Conservation (phyloP, 2,329 filamentous ascomycete genomes). For the Claviceps africana region DNA sequence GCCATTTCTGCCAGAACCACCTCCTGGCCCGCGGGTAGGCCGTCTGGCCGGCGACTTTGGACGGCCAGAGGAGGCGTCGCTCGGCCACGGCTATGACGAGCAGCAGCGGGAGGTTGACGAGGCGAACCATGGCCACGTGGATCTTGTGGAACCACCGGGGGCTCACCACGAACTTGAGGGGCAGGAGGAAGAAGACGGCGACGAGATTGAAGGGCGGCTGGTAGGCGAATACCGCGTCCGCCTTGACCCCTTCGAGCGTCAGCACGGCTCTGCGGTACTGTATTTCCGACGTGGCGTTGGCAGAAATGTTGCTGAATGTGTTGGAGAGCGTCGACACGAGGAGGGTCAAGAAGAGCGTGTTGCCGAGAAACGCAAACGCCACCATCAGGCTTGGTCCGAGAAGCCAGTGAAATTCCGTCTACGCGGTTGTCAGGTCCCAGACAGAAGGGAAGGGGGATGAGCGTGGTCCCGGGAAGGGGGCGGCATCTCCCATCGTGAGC, state of each 20-base stretch:
- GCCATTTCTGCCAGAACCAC: constrained; percentile 53
- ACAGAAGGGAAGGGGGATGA: not conserved
- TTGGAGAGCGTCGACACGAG: constrained; percentile 77
- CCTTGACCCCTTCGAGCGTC: constrained; percentile 75
- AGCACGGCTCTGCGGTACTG: constrained; percentile 69
- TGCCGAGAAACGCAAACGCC: constrained; percentile 71
- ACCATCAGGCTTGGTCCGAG: constrained; percentile 70
- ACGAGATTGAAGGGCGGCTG: constrained; percentile 73
- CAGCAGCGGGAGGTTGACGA: constrained; percentile 62
- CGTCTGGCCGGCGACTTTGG: constrained; percentile 9
- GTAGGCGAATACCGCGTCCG: constrained; percentile 70
- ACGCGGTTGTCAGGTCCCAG: not conserved
- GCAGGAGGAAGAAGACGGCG: constrained; percentile 58
- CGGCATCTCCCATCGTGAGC: not conserved
- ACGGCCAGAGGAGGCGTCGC: constrained; percentile 51
- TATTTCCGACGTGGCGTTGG: constrained; percentile 68
- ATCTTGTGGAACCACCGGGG: constrained; percentile 84
- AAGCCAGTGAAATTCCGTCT: constrained; percentile 63
- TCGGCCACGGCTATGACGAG: constrained; percentile 59
- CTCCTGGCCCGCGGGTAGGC: constrained; percentile 16
- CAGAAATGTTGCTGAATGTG: constrained; percentile 65
- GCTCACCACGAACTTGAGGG: constrained; percentile 64
- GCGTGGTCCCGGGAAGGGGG: not conserved
- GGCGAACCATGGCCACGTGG: constrained; percentile 61
- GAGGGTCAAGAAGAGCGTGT: constrained; percentile 80